A percentile compares a stretch with the other conserved stretches of the same genome.
Conservation (phyloP, 2,329 filamentous ascomycete genomes). For the Epichloe festucae region DNA sequence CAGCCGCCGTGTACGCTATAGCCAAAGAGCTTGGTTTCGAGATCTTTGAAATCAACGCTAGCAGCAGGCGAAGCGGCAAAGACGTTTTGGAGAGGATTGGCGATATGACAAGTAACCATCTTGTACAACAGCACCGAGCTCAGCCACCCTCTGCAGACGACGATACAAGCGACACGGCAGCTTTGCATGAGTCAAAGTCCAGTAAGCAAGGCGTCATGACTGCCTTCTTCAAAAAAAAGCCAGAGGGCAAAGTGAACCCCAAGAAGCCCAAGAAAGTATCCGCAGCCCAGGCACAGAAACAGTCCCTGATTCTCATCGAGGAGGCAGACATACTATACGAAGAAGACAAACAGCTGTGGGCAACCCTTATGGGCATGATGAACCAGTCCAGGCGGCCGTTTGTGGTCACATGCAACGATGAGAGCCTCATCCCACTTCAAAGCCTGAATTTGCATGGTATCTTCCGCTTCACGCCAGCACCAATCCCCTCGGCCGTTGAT, state of each 20-base stretch:
- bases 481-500: constrained; percentile 59
- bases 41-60: constrained; percentile 86
- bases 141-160: constrained; percentile 17
- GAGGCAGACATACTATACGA: constrained; percentile 91
- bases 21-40: constrained; percentile 88
- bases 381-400: constrained; percentile 80
- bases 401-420: constrained; percentile 89
- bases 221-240: constrained; percentile 60
- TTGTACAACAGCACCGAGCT: constrained; percentile 47
- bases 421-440: constrained; percentile 63
- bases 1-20: constrained; percentile 79
- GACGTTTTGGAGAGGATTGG: constrained; percentile 87
- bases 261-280: constrained; percentile 19
- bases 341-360: constrained; percentile 93
- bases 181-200: constrained; percentile 43
- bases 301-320: constrained; percentile 87
- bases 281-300: constrained; percentile 53
- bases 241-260: constrained; percentile 15
- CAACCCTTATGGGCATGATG: constrained; percentile 65
- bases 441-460: constrained; percentile 74
- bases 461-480: constrained; percentile 58
- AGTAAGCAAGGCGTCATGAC: constrained; percentile 69
- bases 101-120: constrained; percentile 92
- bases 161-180: constrained; percentile 15
- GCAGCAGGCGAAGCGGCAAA: constrained; percentile 71